Conservation (phyloP, 2,329 filamentous ascomycete genomes). For the Aschersonia sp. region DNA sequence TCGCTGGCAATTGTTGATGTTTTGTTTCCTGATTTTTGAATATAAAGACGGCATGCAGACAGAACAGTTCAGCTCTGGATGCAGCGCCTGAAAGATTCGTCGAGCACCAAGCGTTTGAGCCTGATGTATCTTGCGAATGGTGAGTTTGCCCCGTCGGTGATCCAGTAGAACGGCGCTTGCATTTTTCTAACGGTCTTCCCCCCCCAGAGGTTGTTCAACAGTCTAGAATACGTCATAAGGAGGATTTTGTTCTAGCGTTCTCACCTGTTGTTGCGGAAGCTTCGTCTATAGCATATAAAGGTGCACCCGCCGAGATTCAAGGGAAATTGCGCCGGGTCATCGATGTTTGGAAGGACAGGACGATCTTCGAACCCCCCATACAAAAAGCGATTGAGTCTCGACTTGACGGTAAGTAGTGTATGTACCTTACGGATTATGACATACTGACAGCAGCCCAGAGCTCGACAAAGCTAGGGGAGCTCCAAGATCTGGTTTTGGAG, state of each 20-base stretch:
- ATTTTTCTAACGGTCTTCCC: too few species aligned
- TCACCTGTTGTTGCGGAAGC: slow-evolving; percentile 86
- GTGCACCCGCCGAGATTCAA: slow-evolving; percentile 73
- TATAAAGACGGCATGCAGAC: slow-evolving; percentile 69
- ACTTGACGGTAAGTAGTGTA: slow-evolving; percentile 49
- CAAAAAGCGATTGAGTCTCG: slow-evolving; percentile 68
- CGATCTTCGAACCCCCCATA: slow-evolving; percentile 70
- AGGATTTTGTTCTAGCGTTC: slow-evolving; percentile 86
- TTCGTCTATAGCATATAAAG: slow-evolving; percentile 80
- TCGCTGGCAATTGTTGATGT: background rate
- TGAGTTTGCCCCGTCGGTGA: slow-evolving; percentile 23
- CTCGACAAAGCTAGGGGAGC: slow-evolving; percentile 45
- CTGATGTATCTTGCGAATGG: slow-evolving; percentile 92
- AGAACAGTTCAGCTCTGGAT: slow-evolving; percentile 87
- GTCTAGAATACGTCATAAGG: slow-evolving; percentile 80
- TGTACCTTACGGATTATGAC: slow-evolving; percentile 4
- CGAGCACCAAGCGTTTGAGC: slow-evolving; percentile 73
- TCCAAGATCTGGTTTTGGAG: slow-evolving; percentile 34
- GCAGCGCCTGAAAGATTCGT: slow-evolving; percentile 74
- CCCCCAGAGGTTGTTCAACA: slow-evolving; percentile 80
- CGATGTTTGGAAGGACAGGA: slow-evolving; percentile 82
- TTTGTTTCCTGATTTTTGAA: background rate
- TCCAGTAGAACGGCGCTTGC: too few species aligned
- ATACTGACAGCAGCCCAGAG: slow-evolving; percentile 26
- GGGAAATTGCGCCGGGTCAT: slow-evolving; percentile 76